Evolutionary conservation across 148 eudicot genomes (phyloP).

Genomic region (Cornus florida): DNA sequence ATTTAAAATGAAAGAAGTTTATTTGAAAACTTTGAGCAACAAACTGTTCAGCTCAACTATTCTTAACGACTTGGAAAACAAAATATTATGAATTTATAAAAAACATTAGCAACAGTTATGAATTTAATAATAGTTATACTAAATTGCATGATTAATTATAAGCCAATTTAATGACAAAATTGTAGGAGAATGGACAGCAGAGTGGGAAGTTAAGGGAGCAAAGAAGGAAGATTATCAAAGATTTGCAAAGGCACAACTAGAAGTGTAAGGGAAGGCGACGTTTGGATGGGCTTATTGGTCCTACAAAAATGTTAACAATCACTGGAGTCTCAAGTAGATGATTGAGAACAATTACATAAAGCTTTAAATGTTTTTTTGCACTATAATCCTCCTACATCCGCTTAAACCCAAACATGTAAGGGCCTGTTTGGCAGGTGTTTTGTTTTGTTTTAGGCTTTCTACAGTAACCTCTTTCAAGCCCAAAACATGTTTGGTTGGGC

Average conservation of each 20-base stretch:
- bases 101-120: background rate
- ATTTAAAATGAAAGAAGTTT: too few relatives aligned
- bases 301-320: background rate
- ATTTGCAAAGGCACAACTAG: conserved; percentile 7
- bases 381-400: background rate
- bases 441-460: too few relatives aligned
- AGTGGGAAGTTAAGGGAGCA: conserved; percentile 6
- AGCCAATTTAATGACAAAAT: background rate
- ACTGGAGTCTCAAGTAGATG: conserved; percentile 16
- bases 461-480: too few relatives aligned
- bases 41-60: too few relatives aligned
- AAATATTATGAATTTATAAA: too few relatives aligned
- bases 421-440: too few relatives aligned
- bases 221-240: conserved; percentile 12
- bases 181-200: conserved; percentile 28
- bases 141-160: background rate
- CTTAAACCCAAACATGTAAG: too few relatives aligned
- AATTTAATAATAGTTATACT: too few relatives aligned
- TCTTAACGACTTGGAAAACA: too few relatives aligned
- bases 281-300: conserved; percentile 18
- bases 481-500: too few relatives aligned
- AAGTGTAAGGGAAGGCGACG: conserved; percentile 9
- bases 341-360: background rate
- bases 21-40: too few relatives aligned
- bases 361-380: too few relatives aligned